Evolutionary conservation across 331 rosid genomes (phyloP).

Genomic region (Erythrophleum ivorense): DNA sequence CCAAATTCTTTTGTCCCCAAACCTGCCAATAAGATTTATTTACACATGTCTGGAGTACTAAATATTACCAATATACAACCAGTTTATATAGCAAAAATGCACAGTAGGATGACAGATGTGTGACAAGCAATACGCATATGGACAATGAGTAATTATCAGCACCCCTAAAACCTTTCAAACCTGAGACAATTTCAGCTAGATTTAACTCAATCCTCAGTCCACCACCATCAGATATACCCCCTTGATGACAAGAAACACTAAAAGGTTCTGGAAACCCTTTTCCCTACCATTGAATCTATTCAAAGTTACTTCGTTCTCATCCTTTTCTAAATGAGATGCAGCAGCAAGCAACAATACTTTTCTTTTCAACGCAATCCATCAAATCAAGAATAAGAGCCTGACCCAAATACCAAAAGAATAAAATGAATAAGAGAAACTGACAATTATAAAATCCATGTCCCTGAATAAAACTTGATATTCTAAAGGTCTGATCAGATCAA

Average conservation of each 20-base stretch:
- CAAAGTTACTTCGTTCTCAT: not conserved
- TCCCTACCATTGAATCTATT: not conserved
- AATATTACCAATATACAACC: constrained; percentile 22
- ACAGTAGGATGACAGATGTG: constrained; percentile 7
- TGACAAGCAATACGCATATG: constrained; percentile 16
- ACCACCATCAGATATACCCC: constrained; percentile 14
- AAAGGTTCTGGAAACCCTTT: constrained; percentile 1
- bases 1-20: constrained; percentile 63
- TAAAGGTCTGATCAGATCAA: constrained; percentile 1
- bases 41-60: not conserved
- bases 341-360: not conserved
- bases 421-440: not conserved
- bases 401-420: not conserved
- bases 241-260: constrained; percentile 9
- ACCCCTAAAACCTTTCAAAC: constrained; percentile 12
- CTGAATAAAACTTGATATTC: not conserved
- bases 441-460: not conserved
- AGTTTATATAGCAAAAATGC: constrained; percentile 16
- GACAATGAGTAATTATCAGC: constrained; percentile 22
- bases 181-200: not conserved
- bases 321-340: not conserved
- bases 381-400: not conserved
- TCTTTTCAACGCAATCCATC: constrained; percentile 15
- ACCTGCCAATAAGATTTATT: constrained; percentile 55
- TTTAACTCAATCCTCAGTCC: constrained; percentile 8